phyloP scores from a whole-genome alignment of 805 yeast species.

The Ogataea pignaliae region DNA sequence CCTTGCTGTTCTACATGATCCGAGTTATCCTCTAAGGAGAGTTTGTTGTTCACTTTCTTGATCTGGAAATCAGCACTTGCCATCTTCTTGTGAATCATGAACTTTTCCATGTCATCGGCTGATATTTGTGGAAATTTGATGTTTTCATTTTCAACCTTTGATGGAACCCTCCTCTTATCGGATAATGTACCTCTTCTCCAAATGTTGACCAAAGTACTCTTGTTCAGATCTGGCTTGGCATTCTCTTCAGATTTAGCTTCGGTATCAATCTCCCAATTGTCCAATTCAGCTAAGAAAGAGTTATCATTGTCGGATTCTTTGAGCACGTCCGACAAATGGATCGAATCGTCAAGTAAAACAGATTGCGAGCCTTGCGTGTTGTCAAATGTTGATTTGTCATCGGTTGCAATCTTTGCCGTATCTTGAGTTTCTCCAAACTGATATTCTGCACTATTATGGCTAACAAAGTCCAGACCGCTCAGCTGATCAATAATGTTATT shows the following conservation, averaged over 20 bases:
- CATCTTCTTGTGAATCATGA: slow-evolving; percentile 27
- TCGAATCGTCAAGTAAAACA: slow-evolving; percentile 5
- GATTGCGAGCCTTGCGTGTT: neutral
- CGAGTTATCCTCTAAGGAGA: slow-evolving; percentile 11
- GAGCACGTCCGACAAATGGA: slow-evolving; percentile 26
- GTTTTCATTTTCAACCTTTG: slow-evolving; percentile 10
- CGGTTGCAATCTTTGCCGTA: neutral
- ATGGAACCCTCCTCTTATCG: slow-evolving; percentile 9
- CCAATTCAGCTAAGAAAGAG: slow-evolving; percentile 38
- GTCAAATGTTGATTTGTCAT: too few species aligned
- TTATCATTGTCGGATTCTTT: slow-evolving; percentile 37
- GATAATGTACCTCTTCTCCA: slow-evolving; percentile 29
- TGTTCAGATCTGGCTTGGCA: slow-evolving; percentile 7
- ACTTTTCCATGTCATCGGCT: slow-evolving; percentile 25
- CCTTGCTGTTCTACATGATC: slow-evolving; percentile 23
- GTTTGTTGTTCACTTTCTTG: slow-evolving; percentile 22
- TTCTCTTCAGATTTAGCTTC: slow-evolving; percentile 5
- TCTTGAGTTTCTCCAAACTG: neutral
- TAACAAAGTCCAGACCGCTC: neutral
- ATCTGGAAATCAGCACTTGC: slow-evolving; percentile 28
- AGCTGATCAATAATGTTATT: neutral
- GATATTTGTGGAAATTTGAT: slow-evolving; percentile 18
- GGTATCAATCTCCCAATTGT: slow-evolving; percentile 29
- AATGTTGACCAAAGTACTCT: slow-evolving; percentile 19
- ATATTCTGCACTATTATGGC: neutral